These are phyloP conservation scores for Boletus pseudopeckii DNA, from an alignment of 768 basidiomycete species.

Conservation along the genomic window DNA sequence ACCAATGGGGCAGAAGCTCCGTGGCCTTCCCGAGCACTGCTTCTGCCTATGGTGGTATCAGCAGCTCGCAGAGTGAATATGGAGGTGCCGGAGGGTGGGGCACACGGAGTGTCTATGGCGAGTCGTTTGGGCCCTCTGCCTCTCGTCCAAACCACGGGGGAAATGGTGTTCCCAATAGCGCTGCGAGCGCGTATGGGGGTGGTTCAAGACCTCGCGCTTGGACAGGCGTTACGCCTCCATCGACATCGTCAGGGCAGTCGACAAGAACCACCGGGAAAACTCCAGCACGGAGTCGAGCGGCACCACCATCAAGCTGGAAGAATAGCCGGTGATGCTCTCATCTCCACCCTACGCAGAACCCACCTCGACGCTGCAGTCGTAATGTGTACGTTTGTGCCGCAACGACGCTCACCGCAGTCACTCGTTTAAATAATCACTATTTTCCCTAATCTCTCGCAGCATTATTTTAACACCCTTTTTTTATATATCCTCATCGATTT, in stretches of 20 bases:
- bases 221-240: slow-evolving; percentile 28
- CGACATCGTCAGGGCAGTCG: slow-evolving; percentile 15
- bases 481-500: slow-evolving; percentile 13
- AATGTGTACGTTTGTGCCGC: too few species aligned
- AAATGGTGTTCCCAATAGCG: slow-evolving; percentile 7
- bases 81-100: slow-evolving; percentile 51
- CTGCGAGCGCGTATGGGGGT: slow-evolving; percentile 21
- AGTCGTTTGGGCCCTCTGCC: slow-evolving; percentile 46
- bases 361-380: too few species aligned
- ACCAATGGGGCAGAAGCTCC: slow-evolving; percentile 42
- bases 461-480: background rate
- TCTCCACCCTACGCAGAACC: background rate
- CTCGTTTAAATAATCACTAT: slow-evolving; percentile 7
- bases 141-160: slow-evolving; percentile 13
- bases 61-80: slow-evolving; percentile 60
- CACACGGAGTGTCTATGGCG: slow-evolving; percentile 70
- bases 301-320: slow-evolving; percentile 67
- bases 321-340: slow-evolving; percentile 14
- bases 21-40: slow-evolving; percentile 48
- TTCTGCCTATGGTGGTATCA: slow-evolving; percentile 56
- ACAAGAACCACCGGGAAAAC: slow-evolving; percentile 14
- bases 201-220: slow-evolving; percentile 31
- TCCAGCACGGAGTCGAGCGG: slow-evolving; percentile 30
- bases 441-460: slow-evolving; percentile 10
- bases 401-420: too few species aligned